A percentile compares a stretch with the other conserved stretches of the same genome.
Evolutionary conservation across 306 rosid genomes (phyloP).

Genomic region (Crotalaria pallida): DNA sequence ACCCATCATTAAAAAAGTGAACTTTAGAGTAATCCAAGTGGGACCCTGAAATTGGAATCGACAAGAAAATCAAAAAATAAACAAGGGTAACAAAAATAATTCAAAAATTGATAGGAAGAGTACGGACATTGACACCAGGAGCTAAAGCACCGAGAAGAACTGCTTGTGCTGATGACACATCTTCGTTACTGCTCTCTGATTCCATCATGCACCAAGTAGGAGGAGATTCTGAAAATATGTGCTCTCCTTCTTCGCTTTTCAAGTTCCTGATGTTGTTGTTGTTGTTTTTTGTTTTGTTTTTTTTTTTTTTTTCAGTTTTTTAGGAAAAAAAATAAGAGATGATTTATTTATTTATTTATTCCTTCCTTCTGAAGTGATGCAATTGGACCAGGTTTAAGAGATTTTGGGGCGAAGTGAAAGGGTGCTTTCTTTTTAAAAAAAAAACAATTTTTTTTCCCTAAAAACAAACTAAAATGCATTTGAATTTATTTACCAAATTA

Average conservation of each 20-base stretch:
- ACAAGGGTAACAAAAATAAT: not conserved
- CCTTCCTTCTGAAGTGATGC: not conserved
- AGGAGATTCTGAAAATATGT: not conserved
- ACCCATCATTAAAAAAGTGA: slow-evolving; percentile 63
- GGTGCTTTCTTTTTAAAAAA: no score
- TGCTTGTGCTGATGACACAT: slow-evolving; percentile 56
- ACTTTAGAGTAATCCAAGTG: slow-evolving; percentile 62
- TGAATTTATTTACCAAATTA: no score
- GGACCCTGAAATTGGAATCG: slow-evolving; percentile 47
- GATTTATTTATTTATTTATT: no score
- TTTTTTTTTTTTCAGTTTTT: no score
- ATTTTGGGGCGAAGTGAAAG: not conserved
- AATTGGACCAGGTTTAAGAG: not conserved
- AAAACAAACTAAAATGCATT: no score
- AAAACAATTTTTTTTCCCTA: no score
- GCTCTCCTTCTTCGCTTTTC: not conserved
- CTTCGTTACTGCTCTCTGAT: slow-evolving; percentile 16
- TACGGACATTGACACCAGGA: slow-evolving; percentile 66
- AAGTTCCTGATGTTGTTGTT: no score
- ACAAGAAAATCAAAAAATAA: not conserved
- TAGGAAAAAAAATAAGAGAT: no score
- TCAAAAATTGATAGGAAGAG: not conserved
- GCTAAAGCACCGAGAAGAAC: slow-evolving; percentile 74
- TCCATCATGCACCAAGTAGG: slow-evolving; percentile 47
- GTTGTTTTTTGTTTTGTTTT: no score